phyloP scores from a whole-genome alignment of 352 stramenopile genomes.

The Peronosclerospora sorghi region DNA sequence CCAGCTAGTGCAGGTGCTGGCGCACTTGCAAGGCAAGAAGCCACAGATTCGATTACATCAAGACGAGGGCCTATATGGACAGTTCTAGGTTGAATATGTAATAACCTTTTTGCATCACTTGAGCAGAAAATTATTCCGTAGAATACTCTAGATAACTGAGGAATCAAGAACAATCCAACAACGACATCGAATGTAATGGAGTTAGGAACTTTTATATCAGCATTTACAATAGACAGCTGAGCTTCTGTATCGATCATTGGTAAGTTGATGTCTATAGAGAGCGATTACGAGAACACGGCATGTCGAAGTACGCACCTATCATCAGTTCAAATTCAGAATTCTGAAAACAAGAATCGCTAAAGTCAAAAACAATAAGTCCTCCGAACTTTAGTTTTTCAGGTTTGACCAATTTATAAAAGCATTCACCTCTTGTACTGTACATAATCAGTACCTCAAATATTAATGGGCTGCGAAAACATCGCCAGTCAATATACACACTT shows the following conservation, averaged over 20 bases:
- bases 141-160: conserved; percentile 4
- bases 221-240: background rate
- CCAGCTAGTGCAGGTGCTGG: conserved; percentile 65
- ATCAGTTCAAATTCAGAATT: too few relatives aligned
- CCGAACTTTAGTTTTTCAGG: too few relatives aligned
- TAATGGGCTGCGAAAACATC: too few relatives aligned
- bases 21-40: conserved; percentile 47
- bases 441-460: too few relatives aligned
- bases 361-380: too few relatives aligned
- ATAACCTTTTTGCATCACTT: conserved; percentile 10
- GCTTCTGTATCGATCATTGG: background rate
- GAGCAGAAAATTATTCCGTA: background rate
- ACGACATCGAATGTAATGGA: background rate
- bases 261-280: background rate
- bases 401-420: too few relatives aligned
- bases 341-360: too few relatives aligned
- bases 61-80: conserved; percentile 13
- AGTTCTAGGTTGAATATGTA: conserved; percentile 21
- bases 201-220: background rate
- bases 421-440: too few relatives aligned
- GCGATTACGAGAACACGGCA: too few relatives aligned
- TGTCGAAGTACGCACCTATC: too few relatives aligned
- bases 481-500: too few relatives aligned
- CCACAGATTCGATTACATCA: conserved; percentile 24
- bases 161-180: conserved; percentile 6